Percentiles rank a stretch among this genome's conserved stretches.
These are phyloP conservation scores for Daldinia eschscholtzii DNA, from an alignment of 2,329 filamentous ascomycete species.

Conservation along the genomic window DNA sequence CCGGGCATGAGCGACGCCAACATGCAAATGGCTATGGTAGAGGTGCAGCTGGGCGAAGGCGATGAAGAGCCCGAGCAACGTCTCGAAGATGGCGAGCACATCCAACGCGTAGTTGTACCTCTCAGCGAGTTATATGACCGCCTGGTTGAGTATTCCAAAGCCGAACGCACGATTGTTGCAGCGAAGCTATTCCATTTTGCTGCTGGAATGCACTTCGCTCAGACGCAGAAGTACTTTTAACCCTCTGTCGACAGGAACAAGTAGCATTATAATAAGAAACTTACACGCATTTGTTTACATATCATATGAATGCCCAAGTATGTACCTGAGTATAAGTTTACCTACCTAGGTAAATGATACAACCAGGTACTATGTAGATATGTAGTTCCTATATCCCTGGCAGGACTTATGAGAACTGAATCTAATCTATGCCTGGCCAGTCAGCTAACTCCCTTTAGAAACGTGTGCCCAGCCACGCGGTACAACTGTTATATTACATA, in stretches of 20 bases:
- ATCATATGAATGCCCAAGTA: not conserved
- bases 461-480: slow-evolving; percentile 2
- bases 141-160: slow-evolving; percentile 60
- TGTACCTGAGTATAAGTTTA: not conserved
- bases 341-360: not conserved
- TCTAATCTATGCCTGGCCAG: not conserved
- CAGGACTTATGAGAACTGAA: not conserved
- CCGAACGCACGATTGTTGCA: slow-evolving; percentile 66
- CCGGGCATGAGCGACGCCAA: slow-evolving; percentile 71
- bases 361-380: not conserved
- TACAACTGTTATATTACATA: not conserved
- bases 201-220: slow-evolving; percentile 65
- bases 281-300: not conserved
- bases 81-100: slow-evolving; percentile 72
- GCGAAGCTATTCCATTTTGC: slow-evolving; percentile 72
- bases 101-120: slow-evolving; percentile 70
- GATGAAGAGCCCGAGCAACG: slow-evolving; percentile 67
- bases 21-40: slow-evolving; percentile 71
- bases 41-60: slow-evolving; percentile 65
- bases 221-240: slow-evolving; percentile 52
- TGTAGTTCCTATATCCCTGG: not conserved
- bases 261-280: no score
- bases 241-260: not conserved
- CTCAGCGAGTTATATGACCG: slow-evolving; percentile 67
- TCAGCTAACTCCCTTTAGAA: slow-evolving; percentile 2